Percentiles rank a stretch among this genome's conserved stretches.
phyloP scores from a whole-genome alignment of 1,284 basidiomycete genomes.

The Athelia sp. region DNA sequence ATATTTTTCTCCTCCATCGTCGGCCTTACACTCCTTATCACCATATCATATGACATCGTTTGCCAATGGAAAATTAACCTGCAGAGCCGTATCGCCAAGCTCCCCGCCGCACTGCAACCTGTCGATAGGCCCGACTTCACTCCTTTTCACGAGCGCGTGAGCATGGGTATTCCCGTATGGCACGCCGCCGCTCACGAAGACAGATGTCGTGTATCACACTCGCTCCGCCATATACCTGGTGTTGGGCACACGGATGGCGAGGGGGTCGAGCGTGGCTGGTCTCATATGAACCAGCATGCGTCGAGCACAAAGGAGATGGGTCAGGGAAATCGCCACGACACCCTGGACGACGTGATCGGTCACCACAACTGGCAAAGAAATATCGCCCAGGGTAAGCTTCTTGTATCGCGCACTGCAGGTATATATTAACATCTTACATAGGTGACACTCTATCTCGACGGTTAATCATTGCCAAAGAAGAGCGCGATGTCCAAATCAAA shows the following conservation, averaged over 20 bases:
- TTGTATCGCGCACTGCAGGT: background rate
- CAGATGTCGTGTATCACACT: constrained; percentile 17
- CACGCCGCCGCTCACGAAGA: constrained; percentile 14
- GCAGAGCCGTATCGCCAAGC: too few relatives aligned
- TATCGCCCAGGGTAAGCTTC: background rate
- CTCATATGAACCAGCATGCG: constrained; percentile 17
- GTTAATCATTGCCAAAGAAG: background rate
- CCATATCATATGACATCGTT: constrained; percentile 22
- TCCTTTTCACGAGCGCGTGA: background rate
- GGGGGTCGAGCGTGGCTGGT: constrained; percentile 26
- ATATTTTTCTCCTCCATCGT: constrained; percentile 13
- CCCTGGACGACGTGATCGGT: constrained; percentile 25
- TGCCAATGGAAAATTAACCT: constrained; percentile 19
- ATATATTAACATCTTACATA: constrained; percentile 10
- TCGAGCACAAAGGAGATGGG: constrained; percentile 27
- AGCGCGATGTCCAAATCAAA: constrained; percentile 7
- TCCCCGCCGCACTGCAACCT: constrained; percentile 2
- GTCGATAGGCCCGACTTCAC: background rate
- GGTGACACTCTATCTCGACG: constrained; percentile 2
- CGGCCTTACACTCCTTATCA: constrained; percentile 4
- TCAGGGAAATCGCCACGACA: constrained; percentile 23
- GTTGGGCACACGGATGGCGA: constrained; percentile 30
- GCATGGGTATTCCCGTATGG: background rate
- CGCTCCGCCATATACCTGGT: constrained; percentile 19
- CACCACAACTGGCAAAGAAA: constrained; percentile 26